Conservation (phyloP, 345 rosid species). For the Jatropha curcas region DNA sequence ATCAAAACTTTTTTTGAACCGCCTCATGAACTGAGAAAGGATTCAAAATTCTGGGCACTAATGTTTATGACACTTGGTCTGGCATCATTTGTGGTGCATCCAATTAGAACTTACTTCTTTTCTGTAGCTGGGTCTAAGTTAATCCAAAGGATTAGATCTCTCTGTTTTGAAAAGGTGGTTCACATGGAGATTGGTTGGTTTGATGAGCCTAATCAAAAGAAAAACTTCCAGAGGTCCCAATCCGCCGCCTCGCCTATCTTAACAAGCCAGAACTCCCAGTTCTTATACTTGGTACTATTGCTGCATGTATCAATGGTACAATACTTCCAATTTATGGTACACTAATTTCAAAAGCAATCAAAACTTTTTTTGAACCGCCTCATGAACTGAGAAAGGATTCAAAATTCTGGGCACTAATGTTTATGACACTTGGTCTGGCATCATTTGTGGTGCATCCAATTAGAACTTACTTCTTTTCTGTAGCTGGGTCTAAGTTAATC, state of each 20-base stretch:
- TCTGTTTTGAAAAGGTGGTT: slow-evolving; percentile 87
- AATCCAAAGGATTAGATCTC: slow-evolving; percentile 62
- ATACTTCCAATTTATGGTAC: slow-evolving; percentile 66
- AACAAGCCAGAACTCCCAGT: slow-evolving; percentile 45
- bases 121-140: slow-evolving; percentile 74
- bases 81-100: slow-evolving; percentile 51
- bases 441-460: slow-evolving; percentile 51
- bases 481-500: slow-evolving; percentile 75
- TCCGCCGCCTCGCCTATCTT: slow-evolving; percentile 39
- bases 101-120: slow-evolving; percentile 62
- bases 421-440: slow-evolving; percentile 58
- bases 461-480: slow-evolving; percentile 60
- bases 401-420: slow-evolving; percentile 77
- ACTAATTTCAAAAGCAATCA: slow-evolving; percentile 54
- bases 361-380: slow-evolving; percentile 62
- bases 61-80: slow-evolving; percentile 62
- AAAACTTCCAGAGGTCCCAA: slow-evolving; percentile 34
- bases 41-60: slow-evolving; percentile 75
- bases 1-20: slow-evolving; percentile 63
- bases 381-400: slow-evolving; percentile 58
- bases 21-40: slow-evolving; percentile 56
- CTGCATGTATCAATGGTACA: slow-evolving; percentile 35
- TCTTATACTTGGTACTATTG: slow-evolving; percentile 32
- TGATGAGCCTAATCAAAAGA: slow-evolving; percentile 69
- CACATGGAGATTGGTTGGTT: slow-evolving; percentile 88